Conservation (phyloP, 257 asterid species). For the Osmanthus fragrans region DNA sequence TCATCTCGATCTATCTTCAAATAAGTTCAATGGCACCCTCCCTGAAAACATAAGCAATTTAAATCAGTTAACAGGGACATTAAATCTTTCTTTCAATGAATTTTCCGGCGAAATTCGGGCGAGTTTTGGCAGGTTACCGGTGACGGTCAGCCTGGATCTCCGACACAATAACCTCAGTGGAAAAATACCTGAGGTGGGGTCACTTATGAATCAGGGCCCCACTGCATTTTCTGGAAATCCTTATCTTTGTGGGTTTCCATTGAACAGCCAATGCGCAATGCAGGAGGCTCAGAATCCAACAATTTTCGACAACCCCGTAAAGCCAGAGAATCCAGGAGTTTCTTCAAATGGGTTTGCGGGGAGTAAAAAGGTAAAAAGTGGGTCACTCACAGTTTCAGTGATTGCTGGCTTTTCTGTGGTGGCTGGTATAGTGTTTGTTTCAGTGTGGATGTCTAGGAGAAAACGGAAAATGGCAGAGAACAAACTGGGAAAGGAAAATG, state of each 20-base stretch:
- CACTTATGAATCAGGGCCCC: conserved; percentile 91
- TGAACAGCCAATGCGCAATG: conserved; percentile 49
- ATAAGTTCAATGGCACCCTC: conserved; percentile 70
- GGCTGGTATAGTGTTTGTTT: conserved; percentile 53
- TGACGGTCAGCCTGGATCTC: conserved; percentile 76
- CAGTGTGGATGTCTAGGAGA: conserved; percentile 54
- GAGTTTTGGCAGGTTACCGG: conserved; percentile 74
- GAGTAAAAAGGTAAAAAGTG: conserved; percentile 36
- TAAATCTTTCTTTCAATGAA: conserved; percentile 71
- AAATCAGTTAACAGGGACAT: conserved; percentile 62
- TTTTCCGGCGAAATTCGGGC: conserved; percentile 82
- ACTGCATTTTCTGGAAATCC: conserved; percentile 89
- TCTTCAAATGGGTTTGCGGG: conserved; percentile 37
- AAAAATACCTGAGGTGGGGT: conserved; percentile 78
- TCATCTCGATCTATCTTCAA: conserved; percentile 77
- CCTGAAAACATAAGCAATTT: conserved; percentile 55
- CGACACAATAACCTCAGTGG: conserved; percentile 72
- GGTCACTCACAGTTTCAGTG: conserved; percentile 47
- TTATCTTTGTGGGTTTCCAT: conserved; percentile 86
- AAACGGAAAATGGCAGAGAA: conserved; percentile 52
- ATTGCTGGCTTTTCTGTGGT: conserved; percentile 60
- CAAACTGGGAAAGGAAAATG: conserved; percentile 43
- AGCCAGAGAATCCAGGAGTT: conserved; percentile 45
- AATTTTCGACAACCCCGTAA: conserved; percentile 38
- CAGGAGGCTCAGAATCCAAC: conserved; percentile 68